phyloP scores from a whole-genome alignment of 148 eudicot genomes.

The Nepenthes gracilis region DNA sequence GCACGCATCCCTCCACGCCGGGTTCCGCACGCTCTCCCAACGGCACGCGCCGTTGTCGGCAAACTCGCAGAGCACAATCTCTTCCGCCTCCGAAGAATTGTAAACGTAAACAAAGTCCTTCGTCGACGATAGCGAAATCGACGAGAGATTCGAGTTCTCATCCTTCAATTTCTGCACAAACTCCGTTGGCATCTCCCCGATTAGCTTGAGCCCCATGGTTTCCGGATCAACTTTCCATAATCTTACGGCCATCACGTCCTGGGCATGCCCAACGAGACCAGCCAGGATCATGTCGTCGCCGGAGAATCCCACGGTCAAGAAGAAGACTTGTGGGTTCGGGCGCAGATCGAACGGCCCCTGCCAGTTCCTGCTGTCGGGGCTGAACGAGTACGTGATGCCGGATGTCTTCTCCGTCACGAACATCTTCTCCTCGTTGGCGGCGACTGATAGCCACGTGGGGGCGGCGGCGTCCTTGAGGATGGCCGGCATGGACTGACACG shows the following conservation, averaged over 20 bases:
- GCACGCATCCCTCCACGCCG: conserved; percentile 12
- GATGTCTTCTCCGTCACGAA: conserved; percentile 35
- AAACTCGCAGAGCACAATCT: conserved; percentile 31
- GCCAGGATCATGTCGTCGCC: conserved; percentile 29
- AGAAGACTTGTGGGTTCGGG: conserved; percentile 24
- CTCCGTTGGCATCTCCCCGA: conserved; percentile 46
- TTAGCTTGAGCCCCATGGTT: conserved; percentile 13
- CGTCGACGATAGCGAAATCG: conserved; percentile 21
- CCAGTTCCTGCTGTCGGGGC: conserved; percentile 30
- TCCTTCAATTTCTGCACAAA: conserved; percentile 26
- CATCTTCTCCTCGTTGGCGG: conserved; percentile 20
- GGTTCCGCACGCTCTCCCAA: conserved; percentile 40
- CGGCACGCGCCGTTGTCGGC: conserved; percentile 12
- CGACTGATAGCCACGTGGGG: conserved; percentile 47
- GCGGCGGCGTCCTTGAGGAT: conserved; percentile 31
- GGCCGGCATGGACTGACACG: conserved; percentile 39
- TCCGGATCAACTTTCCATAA: conserved; percentile 29
- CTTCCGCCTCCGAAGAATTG: conserved; percentile 23
- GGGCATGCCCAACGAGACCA: conserved; percentile 21
- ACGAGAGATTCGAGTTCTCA: conserved; percentile 11
- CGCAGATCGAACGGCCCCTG: conserved; percentile 23
- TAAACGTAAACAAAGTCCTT: conserved; percentile 23
- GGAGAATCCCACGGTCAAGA: conserved; percentile 26
- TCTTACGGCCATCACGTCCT: conserved; percentile 19
- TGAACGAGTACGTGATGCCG: conserved; percentile 33